These are phyloP conservation scores for Colletotrichum chrysophilum DNA, from an alignment of 2,329 filamentous ascomycete genomes.

Conservation along the genomic window DNA sequence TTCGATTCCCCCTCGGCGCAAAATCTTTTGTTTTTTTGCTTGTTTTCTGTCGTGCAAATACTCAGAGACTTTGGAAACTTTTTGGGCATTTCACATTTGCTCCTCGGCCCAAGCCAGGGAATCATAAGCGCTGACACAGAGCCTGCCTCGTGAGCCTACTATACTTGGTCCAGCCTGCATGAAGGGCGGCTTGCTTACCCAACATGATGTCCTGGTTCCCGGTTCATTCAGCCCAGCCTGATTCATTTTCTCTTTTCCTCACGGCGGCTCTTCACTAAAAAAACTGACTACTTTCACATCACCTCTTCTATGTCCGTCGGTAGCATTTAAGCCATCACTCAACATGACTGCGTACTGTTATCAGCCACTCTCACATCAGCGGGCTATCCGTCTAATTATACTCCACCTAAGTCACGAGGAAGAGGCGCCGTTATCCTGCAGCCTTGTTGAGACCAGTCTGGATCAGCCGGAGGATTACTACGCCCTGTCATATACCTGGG, in stretches of 20 bases:
- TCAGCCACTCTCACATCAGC: not conserved
- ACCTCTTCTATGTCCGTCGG: too few relatives aligned
- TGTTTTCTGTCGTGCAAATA: accelerated
- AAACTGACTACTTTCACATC: too few relatives aligned
- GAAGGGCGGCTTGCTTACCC: not conserved
- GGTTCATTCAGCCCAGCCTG: too few relatives aligned
- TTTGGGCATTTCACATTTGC: not conserved
- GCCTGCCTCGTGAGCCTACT: not conserved
- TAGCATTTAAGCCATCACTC: too few relatives aligned
- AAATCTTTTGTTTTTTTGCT: not conserved
- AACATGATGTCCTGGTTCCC: too few relatives aligned
- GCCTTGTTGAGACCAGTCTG: not conserved
- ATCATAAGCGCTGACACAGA: accelerated
- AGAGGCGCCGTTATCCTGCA: not conserved
- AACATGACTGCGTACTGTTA: not conserved
- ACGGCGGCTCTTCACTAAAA: too few relatives aligned
- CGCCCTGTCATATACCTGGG: not conserved
- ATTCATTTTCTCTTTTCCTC: too few relatives aligned
- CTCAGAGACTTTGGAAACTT: not conserved
- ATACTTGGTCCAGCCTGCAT: not conserved
- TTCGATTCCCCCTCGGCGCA: not conserved
- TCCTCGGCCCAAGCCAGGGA: not conserved
- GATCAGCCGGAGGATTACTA: not conserved
- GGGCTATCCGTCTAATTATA: not conserved
- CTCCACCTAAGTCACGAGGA: not conserved